Evolutionary conservation across 2,329 filamentous ascomycete species (phyloP).

Genomic region (Madurella fahalii): DNA sequence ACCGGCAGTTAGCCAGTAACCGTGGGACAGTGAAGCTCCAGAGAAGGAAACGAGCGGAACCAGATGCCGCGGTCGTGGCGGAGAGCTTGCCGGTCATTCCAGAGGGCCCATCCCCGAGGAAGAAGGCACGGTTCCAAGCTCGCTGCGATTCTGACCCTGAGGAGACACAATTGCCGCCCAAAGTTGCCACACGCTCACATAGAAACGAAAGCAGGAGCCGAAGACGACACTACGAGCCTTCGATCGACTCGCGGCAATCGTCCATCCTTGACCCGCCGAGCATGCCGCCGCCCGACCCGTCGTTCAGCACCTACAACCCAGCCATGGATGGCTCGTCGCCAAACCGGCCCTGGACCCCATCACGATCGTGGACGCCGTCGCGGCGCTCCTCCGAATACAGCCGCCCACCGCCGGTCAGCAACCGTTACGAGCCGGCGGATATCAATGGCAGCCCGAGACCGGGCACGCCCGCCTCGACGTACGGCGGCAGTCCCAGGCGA

Average conservation of each 20-base stretch:
- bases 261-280: constrained; percentile 55
- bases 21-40: constrained; percentile 49
- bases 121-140: constrained; percentile 28
- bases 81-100: constrained; percentile 48
- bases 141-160: constrained; percentile 15
- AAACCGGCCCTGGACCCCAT: constrained; percentile 56
- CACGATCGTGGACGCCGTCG: constrained; percentile 45
- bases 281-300: constrained; percentile 60
- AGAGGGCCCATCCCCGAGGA: constrained; percentile 45
- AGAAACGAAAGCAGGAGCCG: constrained; percentile 41
- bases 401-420: constrained; percentile 65
- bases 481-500: constrained; percentile 80
- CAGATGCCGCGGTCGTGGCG: constrained; percentile 33
- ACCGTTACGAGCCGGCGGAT: constrained; percentile 80
- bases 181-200: constrained; percentile 39
- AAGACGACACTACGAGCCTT: constrained; percentile 50
- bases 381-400: constrained; percentile 57
- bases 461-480: constrained; percentile 83
- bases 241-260: constrained; percentile 43
- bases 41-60: constrained; percentile 36
- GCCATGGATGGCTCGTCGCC: constrained; percentile 46
- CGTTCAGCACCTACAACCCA: constrained; percentile 56
- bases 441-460: constrained; percentile 86
- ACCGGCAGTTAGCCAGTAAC: constrained; percentile 16
- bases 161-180: constrained; percentile 6